Base-by-base conservation (phyloP, 176 grass and related monocot species). In the Luzula sylvatica region DNA sequence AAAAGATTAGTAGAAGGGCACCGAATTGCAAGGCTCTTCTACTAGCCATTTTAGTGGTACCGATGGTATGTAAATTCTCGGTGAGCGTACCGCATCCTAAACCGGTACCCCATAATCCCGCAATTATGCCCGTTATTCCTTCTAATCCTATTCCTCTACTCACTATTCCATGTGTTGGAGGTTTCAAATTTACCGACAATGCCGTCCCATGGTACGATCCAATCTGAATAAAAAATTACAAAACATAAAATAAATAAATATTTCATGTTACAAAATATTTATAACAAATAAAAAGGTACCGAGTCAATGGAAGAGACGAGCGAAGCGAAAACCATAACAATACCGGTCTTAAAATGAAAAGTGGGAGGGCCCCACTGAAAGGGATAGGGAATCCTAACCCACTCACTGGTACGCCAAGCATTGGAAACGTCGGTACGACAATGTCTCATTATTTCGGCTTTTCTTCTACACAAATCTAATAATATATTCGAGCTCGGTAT, bases 401-500 rank as follows among this genome's bases (percentile, higher is more conserved):
- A 98, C 54, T 86, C 59, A 73, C 85, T 81, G 65, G 81, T 83
- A 52, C 47, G 81, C 92, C 85, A 98, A 24, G 92, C 92, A 86
- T 70, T 82, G 74, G 92, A 98, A 65, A 76, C 81, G 79, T 98
- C 92, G 71, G 92, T 98, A 54, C 85, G 78, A 28, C 92, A 98
- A 7, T 71, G 72, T 32, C 48, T 82, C 92, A 98, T 98, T 6
- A 58, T 90, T 63, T 71, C 78, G 53, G 65, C 61, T 72, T 62
- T 86, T 72, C 60, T 90, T 74, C 72, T 88, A 72, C 92, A 98
- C 18, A 74, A 65, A 61, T 90, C 92, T 67, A 79, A 61, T 75
- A 98, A 77, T 76, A 98, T 87, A 67, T 98, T 98, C 7, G 92
- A 98, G 79, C 68, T 90, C 46, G 92, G 92, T 76, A 98, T 42